Evolutionary conservation across 345 rosid genomes (phyloP), one percentile per base, ranked within the genome.

Genomic region (Clausena lansium): DNA sequence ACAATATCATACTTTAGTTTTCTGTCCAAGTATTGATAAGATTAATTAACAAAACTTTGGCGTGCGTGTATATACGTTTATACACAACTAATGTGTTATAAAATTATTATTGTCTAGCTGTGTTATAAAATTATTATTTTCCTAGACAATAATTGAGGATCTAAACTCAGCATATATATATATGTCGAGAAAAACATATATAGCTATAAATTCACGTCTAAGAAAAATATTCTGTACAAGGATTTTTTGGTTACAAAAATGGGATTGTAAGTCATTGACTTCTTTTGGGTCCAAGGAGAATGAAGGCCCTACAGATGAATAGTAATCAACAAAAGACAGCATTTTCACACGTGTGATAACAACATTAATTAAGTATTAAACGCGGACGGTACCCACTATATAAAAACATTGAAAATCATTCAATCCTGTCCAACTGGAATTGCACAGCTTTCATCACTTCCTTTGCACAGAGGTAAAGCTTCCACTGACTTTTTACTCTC

Each of bases 341-440:
- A 63, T 63, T 47, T 75, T 75, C 70, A 20, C 77, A 75, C 77
- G 61, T 63, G 77, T 50, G 70, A 75, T 20, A 11, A 28, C 28
- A 47, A 1, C 2, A 45, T 19, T 22, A 27, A 45, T 62, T 9
- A 6, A 45, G 58, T 22, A n/a, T 7, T n/a, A 63, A 19, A 47
- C 77, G 70, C 61, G 70, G 70, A 13, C 19, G 24, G 41, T 63
- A 30, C 22, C 24, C 17, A 13, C 61, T 27, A 38, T 73, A 63
- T 24, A n/a, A n/a, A 68, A 30, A 70, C n/a, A 6, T 22, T 35
- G 27, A 30, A 57, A 75, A 47, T 19, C n/a, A 60, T 28, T 63
- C 28, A 52, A 13, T 19, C 58, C 27, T 19, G 58, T 4, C 61
- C 32, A 27, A 45, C 28, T n/a, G 58, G 35, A 30, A 41, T 17